Evolutionary conservation across 441 rosid species (phyloP).

Genomic region (Pelargonium fulgidum): DNA sequence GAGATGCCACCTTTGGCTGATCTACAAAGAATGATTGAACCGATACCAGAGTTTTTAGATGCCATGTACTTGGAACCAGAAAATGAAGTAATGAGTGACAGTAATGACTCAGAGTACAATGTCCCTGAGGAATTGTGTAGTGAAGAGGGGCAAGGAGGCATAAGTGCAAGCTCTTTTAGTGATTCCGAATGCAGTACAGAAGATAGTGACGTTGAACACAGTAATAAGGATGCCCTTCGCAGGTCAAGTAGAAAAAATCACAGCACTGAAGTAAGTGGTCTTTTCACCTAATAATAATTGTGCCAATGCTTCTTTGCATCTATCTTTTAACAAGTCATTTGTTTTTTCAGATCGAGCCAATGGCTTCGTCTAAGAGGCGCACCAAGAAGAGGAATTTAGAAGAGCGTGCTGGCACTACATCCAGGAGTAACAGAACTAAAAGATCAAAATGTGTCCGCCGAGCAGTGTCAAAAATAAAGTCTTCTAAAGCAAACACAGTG

Average conservation of each 20-base stretch:
- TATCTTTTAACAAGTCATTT: constrained; percentile 19
- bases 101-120: constrained; percentile 64
- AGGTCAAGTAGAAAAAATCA: constrained; percentile 50
- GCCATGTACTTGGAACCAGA: constrained; percentile 74
- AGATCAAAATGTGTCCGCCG: constrained; percentile 33
- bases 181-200: constrained; percentile 53
- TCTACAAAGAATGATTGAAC: constrained; percentile 62
- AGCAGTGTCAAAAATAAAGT: constrained; percentile 43
- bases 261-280: constrained; percentile 39
- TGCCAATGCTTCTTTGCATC: constrained; percentile 19
- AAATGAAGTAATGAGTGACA: constrained; percentile 56
- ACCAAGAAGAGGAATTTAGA: constrained; percentile 52
- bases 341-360: constrained; percentile 44
- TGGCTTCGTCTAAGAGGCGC: constrained; percentile 46
- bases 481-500: constrained; percentile 39
- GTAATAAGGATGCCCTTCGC: constrained; percentile 40
- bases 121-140: constrained; percentile 50
- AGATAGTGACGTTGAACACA: constrained; percentile 45
- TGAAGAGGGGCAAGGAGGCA: constrained; percentile 52
- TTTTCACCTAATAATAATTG: constrained; percentile 15
- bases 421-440: constrained; percentile 37
- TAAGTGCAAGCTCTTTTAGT: constrained; percentile 43
- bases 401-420: constrained; percentile 39
- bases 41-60: constrained; percentile 63
- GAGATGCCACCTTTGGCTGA: constrained; percentile 70